Percentiles rank a stretch among this genome's conserved stretches.
phyloP scores from a whole-genome alignment of 495 filamentous ascomycete species.

The Xylaria telfairii region DNA sequence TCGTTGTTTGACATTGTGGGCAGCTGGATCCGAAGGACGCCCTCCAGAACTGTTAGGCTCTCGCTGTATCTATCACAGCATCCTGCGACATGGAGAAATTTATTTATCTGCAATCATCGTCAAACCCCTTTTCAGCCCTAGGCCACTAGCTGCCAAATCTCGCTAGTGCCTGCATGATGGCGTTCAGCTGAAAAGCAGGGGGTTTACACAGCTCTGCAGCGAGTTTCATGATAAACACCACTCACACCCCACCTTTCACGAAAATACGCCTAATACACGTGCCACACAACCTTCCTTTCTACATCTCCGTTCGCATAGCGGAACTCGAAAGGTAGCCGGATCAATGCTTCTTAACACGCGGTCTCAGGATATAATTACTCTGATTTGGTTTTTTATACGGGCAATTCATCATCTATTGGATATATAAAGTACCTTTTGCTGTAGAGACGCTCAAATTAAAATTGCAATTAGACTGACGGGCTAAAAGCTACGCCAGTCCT shows the following conservation, averaged over 20 bases:
- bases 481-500: neutral
- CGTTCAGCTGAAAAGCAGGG: slow-evolving; percentile 16
- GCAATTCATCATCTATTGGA: neutral
- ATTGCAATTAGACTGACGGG: neutral
- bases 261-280: neutral
- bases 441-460: neutral
- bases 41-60: neutral
- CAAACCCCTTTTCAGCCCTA: slow-evolving; percentile 63
- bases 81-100: neutral
- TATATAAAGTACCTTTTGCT: neutral
- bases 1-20: slow-evolving; percentile 21
- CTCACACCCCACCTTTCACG: neutral
- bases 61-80: neutral
- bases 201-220: neutral
- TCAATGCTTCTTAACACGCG: neutral
- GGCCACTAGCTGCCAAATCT: slow-evolving; percentile 57
- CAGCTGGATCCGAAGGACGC: neutral
- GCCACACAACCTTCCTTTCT: too few relatives aligned
- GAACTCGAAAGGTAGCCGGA: neutral
- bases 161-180: slow-evolving; percentile 62
- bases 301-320: neutral
- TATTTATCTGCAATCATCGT: slow-evolving; percentile 40
- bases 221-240: neutral
- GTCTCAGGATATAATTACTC: neutral
- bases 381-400: neutral